Evolutionary conservation across 225 moss, liverwort and hornwort species (phyloP).

Genomic region (Ulota crispa): DNA sequence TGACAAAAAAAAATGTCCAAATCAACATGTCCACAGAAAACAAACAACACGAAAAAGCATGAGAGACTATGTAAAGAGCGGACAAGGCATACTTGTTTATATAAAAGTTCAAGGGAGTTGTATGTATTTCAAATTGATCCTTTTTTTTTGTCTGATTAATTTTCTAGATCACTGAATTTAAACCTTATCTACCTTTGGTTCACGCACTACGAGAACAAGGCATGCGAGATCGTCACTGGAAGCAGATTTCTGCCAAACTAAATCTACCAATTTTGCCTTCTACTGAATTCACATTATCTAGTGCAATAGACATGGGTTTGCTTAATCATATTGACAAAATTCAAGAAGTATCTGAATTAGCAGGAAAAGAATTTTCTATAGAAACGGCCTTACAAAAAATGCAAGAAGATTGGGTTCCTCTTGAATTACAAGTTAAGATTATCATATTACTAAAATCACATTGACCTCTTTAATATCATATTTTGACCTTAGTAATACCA

Average conservation of each 20-base stretch:
- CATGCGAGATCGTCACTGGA: conserved; percentile 86
- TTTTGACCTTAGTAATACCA: no score
- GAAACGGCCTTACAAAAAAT: conserved; percentile 75
- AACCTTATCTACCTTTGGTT: conserved; percentile 72
- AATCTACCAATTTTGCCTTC: conserved; percentile 49
- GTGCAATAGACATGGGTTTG: conserved; percentile 66
- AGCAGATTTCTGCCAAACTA: conserved; percentile 49
- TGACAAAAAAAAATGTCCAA: no score
- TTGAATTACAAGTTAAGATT: conserved; percentile 45
- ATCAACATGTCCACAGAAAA: no score
- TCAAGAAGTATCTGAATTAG: conserved; percentile 71
- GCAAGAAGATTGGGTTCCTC: conserved; percentile 75
- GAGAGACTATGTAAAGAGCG: no score
- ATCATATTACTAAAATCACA: no score
- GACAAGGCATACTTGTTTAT: background rate
- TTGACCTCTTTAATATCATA: no score
- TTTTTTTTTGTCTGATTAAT: no score
- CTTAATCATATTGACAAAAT: conserved; percentile 54
- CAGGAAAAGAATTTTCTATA: conserved; percentile 79
- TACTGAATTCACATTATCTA: conserved; percentile 51
- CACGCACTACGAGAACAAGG: conserved; percentile 68
- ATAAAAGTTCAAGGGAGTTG: background rate
- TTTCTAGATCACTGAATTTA: conserved; percentile 66
- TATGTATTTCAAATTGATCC: no score
- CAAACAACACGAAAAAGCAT: no score